Conservation (phyloP, 2,329 filamentous ascomycete genomes). For the Penicillium hesseltinei region DNA sequence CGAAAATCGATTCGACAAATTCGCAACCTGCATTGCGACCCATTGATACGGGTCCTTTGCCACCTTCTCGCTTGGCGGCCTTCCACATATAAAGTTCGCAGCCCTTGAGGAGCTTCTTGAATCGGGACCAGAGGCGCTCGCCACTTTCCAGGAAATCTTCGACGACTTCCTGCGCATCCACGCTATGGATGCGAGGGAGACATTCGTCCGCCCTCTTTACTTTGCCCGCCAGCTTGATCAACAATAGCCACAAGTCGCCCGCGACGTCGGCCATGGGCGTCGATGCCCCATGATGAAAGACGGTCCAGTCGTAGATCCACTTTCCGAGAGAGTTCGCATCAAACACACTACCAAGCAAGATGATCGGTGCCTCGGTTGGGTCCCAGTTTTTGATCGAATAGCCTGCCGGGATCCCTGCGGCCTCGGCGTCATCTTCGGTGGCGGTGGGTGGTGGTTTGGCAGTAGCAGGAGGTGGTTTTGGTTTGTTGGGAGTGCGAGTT, state of each 20-base stretch:
- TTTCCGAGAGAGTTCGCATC: constrained; percentile 96
- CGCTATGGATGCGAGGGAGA: constrained; percentile 67
- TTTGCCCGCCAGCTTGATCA: constrained; percentile 92
- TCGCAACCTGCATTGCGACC: constrained; percentile 90
- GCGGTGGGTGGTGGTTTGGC: constrained; percentile 50
- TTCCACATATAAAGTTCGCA: constrained; percentile 96
- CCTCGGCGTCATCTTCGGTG: constrained; percentile 63
- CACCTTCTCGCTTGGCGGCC: constrained; percentile 69
- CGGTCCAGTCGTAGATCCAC: constrained; percentile 99
- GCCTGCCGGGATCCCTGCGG: constrained; percentile 73
- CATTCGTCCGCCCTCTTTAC: constrained; percentile 85
- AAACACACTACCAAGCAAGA: constrained; percentile 91
- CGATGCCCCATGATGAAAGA: constrained; percentile 78
- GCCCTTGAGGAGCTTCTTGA: constrained; percentile 80
- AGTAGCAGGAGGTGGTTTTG: constrained; percentile 39
- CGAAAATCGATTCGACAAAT: constrained; percentile 95
- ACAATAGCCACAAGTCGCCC: constrained; percentile 89
- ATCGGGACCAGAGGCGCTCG: constrained; percentile 79
- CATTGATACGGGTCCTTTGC: constrained; percentile 66
- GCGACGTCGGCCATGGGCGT: constrained; percentile 87
- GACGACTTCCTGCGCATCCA: constrained; percentile 74
- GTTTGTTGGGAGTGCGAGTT: constrained; percentile 45
- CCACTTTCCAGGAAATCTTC: constrained; percentile 89
- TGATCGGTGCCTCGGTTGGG: constrained; percentile 86
- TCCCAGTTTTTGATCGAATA: constrained; percentile 99